These are phyloP conservation scores for Zygoascus sp. DNA, from an alignment of 1,139 yeast genomes.

Conservation along the genomic window DNA sequence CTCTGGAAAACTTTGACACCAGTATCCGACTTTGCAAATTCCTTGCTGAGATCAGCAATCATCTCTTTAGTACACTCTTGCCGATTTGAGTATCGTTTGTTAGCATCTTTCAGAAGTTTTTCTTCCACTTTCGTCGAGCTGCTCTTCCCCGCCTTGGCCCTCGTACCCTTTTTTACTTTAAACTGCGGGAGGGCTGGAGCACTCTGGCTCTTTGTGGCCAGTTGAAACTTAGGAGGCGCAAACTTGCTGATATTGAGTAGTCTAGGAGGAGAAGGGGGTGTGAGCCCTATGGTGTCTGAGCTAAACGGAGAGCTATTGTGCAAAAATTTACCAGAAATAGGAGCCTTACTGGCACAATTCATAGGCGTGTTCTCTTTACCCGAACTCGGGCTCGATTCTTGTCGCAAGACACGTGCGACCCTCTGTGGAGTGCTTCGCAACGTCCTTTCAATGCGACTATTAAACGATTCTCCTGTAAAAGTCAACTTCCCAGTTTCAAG, in stretches of 20 bases:
- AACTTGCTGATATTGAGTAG: neutral
- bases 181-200: neutral
- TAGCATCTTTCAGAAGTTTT: constrained; percentile 3
- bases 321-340: neutral
- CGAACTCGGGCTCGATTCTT: neutral
- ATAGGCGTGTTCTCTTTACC: neutral
- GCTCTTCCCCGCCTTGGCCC: neutral
- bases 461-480: constrained; percentile 2
- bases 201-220: neutral
- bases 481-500: neutral
- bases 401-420: neutral
- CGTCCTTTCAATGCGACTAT: neutral
- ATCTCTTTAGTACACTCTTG: constrained; percentile 19
- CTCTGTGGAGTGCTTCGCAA: neutral
- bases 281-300: neutral
- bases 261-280: constrained; percentile 3
- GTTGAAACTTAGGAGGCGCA: neutral
- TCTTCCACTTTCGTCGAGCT: neutral
- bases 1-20: neutral
- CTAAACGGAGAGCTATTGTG: neutral
- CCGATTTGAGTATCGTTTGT: constrained; percentile 6
- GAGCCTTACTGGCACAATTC: neutral
- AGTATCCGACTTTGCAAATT: neutral
- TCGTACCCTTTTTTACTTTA: constrained; percentile 1
- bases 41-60: constrained; percentile 16